Evolutionary conservation across 345 rosid species (phyloP).

Genomic region (Firmiana major): DNA sequence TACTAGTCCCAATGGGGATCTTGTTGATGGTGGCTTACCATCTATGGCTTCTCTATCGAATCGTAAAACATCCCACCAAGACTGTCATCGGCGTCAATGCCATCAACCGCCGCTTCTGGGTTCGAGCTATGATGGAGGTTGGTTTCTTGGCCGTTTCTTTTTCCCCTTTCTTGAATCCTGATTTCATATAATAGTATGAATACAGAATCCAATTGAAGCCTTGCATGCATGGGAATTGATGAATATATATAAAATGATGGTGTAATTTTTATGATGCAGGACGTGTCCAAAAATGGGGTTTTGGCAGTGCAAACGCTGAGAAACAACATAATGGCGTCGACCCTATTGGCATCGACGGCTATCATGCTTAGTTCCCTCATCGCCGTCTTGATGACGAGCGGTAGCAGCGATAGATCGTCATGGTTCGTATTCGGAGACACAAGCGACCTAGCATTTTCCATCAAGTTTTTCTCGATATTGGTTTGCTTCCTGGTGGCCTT

Average conservation of each 20-base stretch:
- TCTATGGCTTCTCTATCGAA: conserved; percentile 62
- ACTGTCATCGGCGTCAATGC: conserved; percentile 78
- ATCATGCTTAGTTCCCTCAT: conserved; percentile 84
- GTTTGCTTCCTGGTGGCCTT: conserved; percentile 70
- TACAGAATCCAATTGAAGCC: neutral
- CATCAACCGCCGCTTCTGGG: conserved; percentile 85
- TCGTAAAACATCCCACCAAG: conserved; percentile 54
- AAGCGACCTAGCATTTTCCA: conserved; percentile 47
- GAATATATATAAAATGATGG: neutral
- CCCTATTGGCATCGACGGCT: conserved; percentile 79
- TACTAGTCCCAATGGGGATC: conserved; percentile 61
- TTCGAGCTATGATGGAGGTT: conserved; percentile 93
- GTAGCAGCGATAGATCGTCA: conserved; percentile 18
- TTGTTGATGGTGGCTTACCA: conserved; percentile 54
- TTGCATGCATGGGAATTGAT: neutral
- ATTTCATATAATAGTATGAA: neutral
- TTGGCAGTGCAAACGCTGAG: conserved; percentile 83
- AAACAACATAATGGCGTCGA: conserved; percentile 95
- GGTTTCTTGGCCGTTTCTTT: neutral
- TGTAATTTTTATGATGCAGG: conserved; percentile 38
- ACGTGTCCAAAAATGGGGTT: conserved; percentile 71
- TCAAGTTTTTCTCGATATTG: conserved; percentile 68
- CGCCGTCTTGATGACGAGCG: conserved; percentile 64
- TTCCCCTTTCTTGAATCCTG: neutral
- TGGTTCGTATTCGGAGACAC: conserved; percentile 51